phyloP scores from a whole-genome alignment of 208 protist genomes.

The Acanthamoeba lenticulata region DNA sequence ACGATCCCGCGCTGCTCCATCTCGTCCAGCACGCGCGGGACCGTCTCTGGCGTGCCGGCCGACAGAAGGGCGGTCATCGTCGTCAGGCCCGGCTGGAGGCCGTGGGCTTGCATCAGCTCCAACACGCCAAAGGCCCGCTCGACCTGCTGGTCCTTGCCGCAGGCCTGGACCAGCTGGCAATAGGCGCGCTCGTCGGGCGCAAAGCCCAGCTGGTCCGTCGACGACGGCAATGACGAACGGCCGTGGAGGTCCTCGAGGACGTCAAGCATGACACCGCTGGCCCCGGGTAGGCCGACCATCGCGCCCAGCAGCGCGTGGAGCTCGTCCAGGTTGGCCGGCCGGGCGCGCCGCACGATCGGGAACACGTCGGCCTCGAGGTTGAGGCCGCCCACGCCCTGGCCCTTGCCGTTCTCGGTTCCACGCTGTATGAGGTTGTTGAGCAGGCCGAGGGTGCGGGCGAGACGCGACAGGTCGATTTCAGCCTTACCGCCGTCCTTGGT shows the following conservation, averaged over 20 bases:
- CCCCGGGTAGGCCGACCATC: not conserved
- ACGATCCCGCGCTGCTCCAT: not conserved
- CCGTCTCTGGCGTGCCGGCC: not conserved
- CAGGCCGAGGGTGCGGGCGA: no score
- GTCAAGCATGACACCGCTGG: not conserved
- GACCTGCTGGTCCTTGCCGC: not conserved
- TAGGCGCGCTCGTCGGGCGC: not conserved
- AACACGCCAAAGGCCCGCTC: not conserved
- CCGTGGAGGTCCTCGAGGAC: not conserved
- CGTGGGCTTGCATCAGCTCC: not conserved
- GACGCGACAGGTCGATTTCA: no score
- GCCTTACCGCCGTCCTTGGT: no score
- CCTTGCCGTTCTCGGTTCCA: no score
- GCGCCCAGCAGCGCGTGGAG: not conserved
- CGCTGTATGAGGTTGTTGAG: no score
- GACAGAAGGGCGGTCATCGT: not conserved
- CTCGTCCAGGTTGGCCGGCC: not conserved
- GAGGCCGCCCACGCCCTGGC: not conserved
- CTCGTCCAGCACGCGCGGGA: not conserved
- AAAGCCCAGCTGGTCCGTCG: no score
- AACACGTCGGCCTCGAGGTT: not conserved
- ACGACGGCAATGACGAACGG: no score
- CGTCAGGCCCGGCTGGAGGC: not conserved
- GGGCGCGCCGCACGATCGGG: not conserved
- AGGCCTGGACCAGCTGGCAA: not conserved